Conservation (phyloP, 495 filamentous ascomycete species). For the Trichoderma gamsii region DNA sequence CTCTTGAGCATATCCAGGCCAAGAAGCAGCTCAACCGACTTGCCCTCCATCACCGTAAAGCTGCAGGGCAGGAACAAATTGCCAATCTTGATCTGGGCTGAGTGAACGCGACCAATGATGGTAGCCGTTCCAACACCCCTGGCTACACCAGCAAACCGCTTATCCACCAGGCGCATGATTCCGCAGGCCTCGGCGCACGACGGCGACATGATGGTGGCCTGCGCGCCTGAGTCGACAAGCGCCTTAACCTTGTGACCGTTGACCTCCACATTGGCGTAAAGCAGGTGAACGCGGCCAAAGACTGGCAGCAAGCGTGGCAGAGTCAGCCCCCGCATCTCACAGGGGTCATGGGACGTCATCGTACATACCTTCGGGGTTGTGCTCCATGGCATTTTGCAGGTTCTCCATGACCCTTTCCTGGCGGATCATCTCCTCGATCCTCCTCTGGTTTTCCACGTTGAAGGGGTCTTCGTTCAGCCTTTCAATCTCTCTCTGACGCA, state of each 20-base stretch:
- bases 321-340: slow-evolving; percentile 13
- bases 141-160: slow-evolving; percentile 83
- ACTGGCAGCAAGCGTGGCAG: slow-evolving; percentile 44
- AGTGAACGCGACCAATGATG: slow-evolving; percentile 91
- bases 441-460: slow-evolving; percentile 80
- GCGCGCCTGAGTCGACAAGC: slow-evolving; percentile 94
- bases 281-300: slow-evolving; percentile 87
- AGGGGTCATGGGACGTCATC: neutral
- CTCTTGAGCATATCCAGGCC: slow-evolving; percentile 95
- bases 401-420: slow-evolving; percentile 92
- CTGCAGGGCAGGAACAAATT: slow-evolving; percentile 80
- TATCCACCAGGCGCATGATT: slow-evolving; percentile 96
- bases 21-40: slow-evolving; percentile 89
- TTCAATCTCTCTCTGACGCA: slow-evolving; percentile 72
- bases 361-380: slow-evolving; percentile 83
- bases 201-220: slow-evolving; percentile 98
- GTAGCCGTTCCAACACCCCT: slow-evolving; percentile 88
- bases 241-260: slow-evolving; percentile 89
- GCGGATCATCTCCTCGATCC: slow-evolving; percentile 94
- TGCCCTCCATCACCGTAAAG: slow-evolving; percentile 99
- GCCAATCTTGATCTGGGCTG: slow-evolving; percentile 89
- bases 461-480: slow-evolving; percentile 85
- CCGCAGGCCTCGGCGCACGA: slow-evolving; percentile 82
- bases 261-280: slow-evolving; percentile 94
- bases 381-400: slow-evolving; percentile 88